These are phyloP conservation scores for Leishmania mexicana DNA, from an alignment of 208 protist species.

Conservation along the genomic window DNA sequence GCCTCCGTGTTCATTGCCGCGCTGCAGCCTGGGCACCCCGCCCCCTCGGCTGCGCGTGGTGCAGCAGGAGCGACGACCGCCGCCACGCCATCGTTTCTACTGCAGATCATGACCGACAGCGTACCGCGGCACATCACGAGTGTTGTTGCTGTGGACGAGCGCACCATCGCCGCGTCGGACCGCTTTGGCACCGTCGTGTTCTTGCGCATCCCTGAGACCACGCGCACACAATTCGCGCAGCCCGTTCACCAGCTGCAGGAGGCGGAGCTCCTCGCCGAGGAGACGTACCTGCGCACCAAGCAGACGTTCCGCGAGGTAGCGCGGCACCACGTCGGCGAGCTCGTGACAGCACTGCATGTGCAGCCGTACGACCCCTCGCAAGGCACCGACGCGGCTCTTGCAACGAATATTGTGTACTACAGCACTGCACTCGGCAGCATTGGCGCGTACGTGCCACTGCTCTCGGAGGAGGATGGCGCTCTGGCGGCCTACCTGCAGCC, in stretches of 20 bases:
- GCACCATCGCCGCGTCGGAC: slow-evolving; percentile 71
- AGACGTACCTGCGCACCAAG: slow-evolving; percentile 41
- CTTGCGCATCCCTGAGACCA: slow-evolving; percentile 54
- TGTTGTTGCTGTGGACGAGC: slow-evolving; percentile 62
- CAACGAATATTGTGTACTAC: slow-evolving; percentile 65
- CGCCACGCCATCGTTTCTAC: slow-evolving; percentile 54
- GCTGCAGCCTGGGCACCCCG: slow-evolving; percentile 44
- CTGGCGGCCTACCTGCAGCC: slow-evolving; percentile 71
- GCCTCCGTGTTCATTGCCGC: slow-evolving; percentile 76
- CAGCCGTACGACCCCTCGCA: slow-evolving; percentile 53
- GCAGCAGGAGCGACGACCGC: slow-evolving; percentile 3
- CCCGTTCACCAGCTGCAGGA: slow-evolving; percentile 56
- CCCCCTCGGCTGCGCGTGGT: background rate
- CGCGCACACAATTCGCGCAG: slow-evolving; percentile 67
- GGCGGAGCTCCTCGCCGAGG: slow-evolving; percentile 48
- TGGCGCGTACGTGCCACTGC: slow-evolving; percentile 71
- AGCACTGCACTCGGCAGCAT: slow-evolving; percentile 66
- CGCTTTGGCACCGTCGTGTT: slow-evolving; percentile 75
- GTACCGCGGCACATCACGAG: slow-evolving; percentile 71
- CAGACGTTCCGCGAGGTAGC: slow-evolving; percentile 73
- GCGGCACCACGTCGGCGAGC: slow-evolving; percentile 60
- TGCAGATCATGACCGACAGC: slow-evolving; percentile 62
- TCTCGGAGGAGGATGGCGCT: slow-evolving; percentile 71
- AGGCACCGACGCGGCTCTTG: slow-evolving; percentile 43
- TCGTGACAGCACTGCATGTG: slow-evolving; percentile 65